These are phyloP conservation scores for Dactylellina leptospora DNA, from an alignment of 2,329 filamentous ascomycete species.

Conservation along the genomic window DNA sequence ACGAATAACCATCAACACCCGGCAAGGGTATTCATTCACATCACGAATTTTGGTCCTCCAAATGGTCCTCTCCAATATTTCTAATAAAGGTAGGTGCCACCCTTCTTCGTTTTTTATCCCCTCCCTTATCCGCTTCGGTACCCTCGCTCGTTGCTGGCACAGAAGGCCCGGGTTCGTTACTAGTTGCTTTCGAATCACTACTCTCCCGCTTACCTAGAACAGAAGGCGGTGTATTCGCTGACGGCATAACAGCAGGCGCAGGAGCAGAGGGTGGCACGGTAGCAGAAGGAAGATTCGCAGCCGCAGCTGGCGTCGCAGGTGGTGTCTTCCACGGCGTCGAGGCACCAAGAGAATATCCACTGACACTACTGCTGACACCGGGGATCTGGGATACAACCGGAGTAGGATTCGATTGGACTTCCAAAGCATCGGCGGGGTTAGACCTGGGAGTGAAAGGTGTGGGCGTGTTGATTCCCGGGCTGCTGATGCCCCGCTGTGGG, in stretches of 20 bases:
- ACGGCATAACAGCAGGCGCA: constrained; percentile 59
- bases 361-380: constrained; percentile 64
- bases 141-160: constrained; percentile 66
- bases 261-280: constrained; percentile 74
- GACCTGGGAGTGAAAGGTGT: constrained; percentile 70
- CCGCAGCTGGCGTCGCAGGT: constrained; percentile 68
- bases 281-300: constrained; percentile 65
- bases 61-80: constrained; percentile 46
- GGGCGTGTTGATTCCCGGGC: constrained; percentile 73
- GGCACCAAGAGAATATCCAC: constrained; percentile 68
- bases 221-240: constrained; percentile 64
- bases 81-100: constrained; percentile 73
- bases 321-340: constrained; percentile 67
- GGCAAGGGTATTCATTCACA: not conserved
- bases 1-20: no score
- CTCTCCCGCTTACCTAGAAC: constrained; percentile 66
- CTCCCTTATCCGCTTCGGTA: constrained; percentile 64
- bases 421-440: constrained; percentile 28
- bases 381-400: constrained; percentile 49
- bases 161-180: constrained; percentile 61
- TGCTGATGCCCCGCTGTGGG: constrained; percentile 58
- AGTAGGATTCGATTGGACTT: constrained; percentile 41
- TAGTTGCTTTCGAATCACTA: constrained; percentile 2
- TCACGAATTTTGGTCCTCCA: constrained; percentile 25
- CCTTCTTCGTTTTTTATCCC: constrained; percentile 73